Evolutionary conservation across 768 basidiomycete species (phyloP), one percentile per base, ranked within the genome.

Genomic region (Trametes gibbosa): DNA sequence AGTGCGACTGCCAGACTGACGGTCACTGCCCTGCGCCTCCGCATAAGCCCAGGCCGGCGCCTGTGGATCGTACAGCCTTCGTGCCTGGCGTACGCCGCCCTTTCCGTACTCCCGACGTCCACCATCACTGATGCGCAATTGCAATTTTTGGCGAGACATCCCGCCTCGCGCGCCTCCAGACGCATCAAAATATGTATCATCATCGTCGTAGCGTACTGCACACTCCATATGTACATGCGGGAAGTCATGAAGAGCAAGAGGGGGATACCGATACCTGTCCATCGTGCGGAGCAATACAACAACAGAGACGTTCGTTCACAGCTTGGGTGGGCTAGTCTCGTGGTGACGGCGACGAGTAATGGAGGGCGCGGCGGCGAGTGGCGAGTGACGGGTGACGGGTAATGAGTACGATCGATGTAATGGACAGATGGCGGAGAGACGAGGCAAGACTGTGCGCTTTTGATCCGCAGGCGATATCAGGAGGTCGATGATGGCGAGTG

Each of bases 371-470:
- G 49, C 8, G 60, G 45, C 50, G 55, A 43, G 51, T 45, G 56
- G 54, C 35, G 59, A 37, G 53, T 47, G 56, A 24, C 29, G 63
- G 42, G 56, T 50, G 56, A 25, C 45, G 62, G 53, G 45, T 47
- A 56, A 63, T 29, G 46, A 53, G 62, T 53, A 58, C 58, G 59
- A 61, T 51, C 58, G 60, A 56, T 60, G 62, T 46, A 49, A 57
- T 59, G 59, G 29, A 45, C 29, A 61, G 63, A 59, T 59, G 58
- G 23, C 49, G 57, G 54, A 35, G 53, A 58, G 62, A 59, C 59
- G 58, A 59, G 56, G 50, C 52, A 50, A 35, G 63, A 60, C 58
- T 53, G 65, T 66, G 66, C 61, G 66, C 53, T 60, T 60, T 59
- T 63, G 62, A 63, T 63, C 58, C 62, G 62, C 61, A 53, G 56